Evolutionary conservation across 352 stramenopile genomes (phyloP), one percentile per base, ranked within the genome.

Genomic region (Pythium phragmitis): DNA sequence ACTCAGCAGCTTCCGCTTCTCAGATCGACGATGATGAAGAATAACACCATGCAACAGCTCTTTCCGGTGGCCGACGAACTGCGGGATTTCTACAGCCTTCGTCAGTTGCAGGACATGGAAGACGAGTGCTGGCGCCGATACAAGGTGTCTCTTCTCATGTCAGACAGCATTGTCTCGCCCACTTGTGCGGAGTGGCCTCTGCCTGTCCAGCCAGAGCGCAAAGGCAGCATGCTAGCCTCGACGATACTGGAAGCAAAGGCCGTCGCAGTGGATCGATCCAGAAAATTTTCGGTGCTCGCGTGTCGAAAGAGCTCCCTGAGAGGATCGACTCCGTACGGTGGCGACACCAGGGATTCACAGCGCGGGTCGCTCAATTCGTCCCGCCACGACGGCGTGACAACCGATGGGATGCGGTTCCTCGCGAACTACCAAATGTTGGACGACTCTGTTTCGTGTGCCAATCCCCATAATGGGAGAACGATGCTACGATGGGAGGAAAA

Each of bases 101-200:
- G 74, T 0, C 74, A 88, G 39, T 56, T 88, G 0, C 59, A 39
- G 2, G 75, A 86, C 49, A 88, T 90, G 77, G 81, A 89, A 58
- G 76, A 87, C 2, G 81, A 90, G 53, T 90, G 81, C 46, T 90
- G 81, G 81, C 81, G 79, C 14, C 68, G 81, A 33, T 88, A 90
- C 68, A 87, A 88, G 37, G 76, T 87, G 2, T 87, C 81, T 5
- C 67, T 90, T 47, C 68, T 87, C 26, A 80, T 88, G 72, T 74
- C 76, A 0, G 77, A 80, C 17, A 61, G 69, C 2, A 84, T 81
- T 41, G 65, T 57, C 0, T 52, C 47, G 7, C 45, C 49, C 6
- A 33, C 48, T 16, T 39, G 21, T 21, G n/a, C 26, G 34, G 23
- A 39, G 13, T 4, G 16, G 39, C 19, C 3, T 49, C 5, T 41